phyloP scores from a whole-genome alignment of 345 rosid species.

The Lepidium aucheri region DNA sequence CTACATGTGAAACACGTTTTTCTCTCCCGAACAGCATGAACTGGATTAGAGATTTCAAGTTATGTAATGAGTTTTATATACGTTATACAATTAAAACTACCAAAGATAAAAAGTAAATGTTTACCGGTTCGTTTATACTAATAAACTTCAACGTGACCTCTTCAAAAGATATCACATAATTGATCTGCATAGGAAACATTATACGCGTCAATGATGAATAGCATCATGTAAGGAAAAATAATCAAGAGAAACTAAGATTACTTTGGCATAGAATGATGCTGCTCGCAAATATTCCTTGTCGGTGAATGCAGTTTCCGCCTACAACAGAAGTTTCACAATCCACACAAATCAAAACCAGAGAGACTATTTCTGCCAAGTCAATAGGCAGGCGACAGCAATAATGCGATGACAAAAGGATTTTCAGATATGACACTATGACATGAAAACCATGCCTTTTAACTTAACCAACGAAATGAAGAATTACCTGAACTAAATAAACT shows the following conservation, averaged over 20 bases:
- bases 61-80: background rate
- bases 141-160: constrained; percentile 95
- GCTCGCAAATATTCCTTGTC: constrained; percentile 85
- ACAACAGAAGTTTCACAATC: constrained; percentile 35
- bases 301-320: constrained; percentile 92
- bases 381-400: background rate
- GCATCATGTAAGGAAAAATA: constrained; percentile 4
- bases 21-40: background rate
- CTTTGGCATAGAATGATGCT: constrained; percentile 95
- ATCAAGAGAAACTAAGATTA: constrained; percentile 25
- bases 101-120: background rate
- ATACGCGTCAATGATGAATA: constrained; percentile 12
- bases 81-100: background rate
- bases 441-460: background rate
- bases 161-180: constrained; percentile 80
- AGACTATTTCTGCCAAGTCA: constrained; percentile 5
- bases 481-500: constrained; percentile 94
- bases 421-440: constrained; percentile 2
- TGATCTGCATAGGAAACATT: constrained; percentile 54
- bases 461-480: background rate
- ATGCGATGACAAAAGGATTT: background rate
- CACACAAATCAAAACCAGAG: constrained; percentile 15
- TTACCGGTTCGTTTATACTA: constrained; percentile 71
- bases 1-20: background rate
- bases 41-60: background rate